Evolutionary conservation across 2,329 filamentous ascomycete species (phyloP), one percentile per base, ranked within the genome.

Genomic region (Talaromyces sp.): DNA sequence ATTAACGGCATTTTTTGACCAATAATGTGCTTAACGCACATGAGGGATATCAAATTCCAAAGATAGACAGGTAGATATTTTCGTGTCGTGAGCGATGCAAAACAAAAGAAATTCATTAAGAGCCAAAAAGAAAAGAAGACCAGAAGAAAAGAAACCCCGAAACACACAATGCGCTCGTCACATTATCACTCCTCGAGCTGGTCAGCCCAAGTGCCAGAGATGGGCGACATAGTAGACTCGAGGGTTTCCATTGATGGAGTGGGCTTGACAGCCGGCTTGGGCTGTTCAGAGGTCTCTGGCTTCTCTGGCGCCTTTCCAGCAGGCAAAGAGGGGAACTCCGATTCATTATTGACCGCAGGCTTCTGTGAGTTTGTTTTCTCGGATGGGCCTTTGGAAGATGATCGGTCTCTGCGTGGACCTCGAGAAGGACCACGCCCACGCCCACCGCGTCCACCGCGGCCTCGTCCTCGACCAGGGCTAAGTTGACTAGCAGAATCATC

Each of bases 281-380:
- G 32, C n/a, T 37, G 20, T 14, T 36, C 19, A 3, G 36, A 3
- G 17, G 32, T 33, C n/a, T 49, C 36, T n/a, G 19, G 40, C n/a
- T 45, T 24, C 19, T 62, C 57, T 16, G 54, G 42, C 43, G 65
- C 63, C 45, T 66, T 67, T n/a, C 55, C 60, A 2, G 52, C 61
- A 2, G 72, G 70, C 0, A 74, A 63, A 33, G 71, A 64, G 7
- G 71, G 72, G 49, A 74, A 74, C 29, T 72, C 71, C 11, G 54
- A 55, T 49, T 73, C 69, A 27, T 68, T 65, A 29, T 61, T 58
- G 27, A 71, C 54, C 4, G 56, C 62, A 4, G 65, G 66, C 6
- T 60, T 40, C 19, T 60, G 62, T 10, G 56, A 44, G 11, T 57
- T 58, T 14, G 43, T 47, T 17, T 54, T 49, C 14, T 61, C 56